These are phyloP conservation scores for Trichomonas vaginalis DNA, from an alignment of 208 protist species.

Conservation along the genomic window DNA sequence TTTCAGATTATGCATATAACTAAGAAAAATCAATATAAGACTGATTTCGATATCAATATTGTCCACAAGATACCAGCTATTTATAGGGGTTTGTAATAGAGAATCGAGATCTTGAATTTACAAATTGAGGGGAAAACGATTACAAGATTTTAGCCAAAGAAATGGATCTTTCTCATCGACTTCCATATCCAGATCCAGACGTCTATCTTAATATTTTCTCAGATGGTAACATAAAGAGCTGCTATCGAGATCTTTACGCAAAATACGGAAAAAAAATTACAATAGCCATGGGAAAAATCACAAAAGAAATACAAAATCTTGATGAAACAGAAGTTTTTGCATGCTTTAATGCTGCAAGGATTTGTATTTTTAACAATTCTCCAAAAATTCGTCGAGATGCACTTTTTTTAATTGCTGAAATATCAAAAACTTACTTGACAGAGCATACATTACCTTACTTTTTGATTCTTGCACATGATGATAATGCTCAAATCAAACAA, in stretches of 20 bases:
- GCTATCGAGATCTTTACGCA: not conserved
- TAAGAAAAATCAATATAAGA: no score
- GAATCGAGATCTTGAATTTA: no score
- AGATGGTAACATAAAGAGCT: not conserved
- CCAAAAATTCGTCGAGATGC: not conserved
- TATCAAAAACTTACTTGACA: not conserved
- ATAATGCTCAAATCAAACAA: not conserved
- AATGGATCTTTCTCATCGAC: conserved; percentile 5
- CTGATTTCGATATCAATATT: no score
- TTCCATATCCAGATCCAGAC: not conserved
- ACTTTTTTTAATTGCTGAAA: not conserved
- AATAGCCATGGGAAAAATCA: not conserved
- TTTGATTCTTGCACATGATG: not conserved
- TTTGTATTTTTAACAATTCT: not conserved
- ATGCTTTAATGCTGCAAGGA: not conserved
- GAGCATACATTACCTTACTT: not conserved
- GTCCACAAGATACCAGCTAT: no score
- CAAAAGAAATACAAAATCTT: not conserved
- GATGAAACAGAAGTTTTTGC: conserved; percentile 8
- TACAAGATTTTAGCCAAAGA: not conserved
- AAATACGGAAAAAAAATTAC: not conserved
- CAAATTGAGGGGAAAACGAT: not conserved
- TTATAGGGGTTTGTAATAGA: no score
- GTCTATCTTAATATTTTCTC: not conserved
- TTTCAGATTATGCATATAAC: no score